These are phyloP conservation scores for Lagerstroemia fauriei DNA, from an alignment of 441 rosid genomes.

Conservation along the genomic window DNA sequence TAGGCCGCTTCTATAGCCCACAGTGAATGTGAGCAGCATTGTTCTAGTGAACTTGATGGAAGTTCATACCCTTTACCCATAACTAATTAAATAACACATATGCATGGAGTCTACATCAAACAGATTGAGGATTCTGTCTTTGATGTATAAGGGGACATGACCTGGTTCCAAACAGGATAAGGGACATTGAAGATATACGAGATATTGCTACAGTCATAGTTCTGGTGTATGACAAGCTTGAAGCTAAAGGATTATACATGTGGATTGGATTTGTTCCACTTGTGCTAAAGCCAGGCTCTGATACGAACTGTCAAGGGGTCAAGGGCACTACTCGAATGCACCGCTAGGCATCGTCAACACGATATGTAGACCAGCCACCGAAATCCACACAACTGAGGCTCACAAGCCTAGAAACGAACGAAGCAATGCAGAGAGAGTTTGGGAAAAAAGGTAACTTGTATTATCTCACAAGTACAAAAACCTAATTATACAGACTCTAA, in stretches of 20 bases:
- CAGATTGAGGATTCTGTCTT: background rate
- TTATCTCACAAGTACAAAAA: too few species aligned
- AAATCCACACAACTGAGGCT: too few species aligned
- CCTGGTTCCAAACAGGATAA: conserved; percentile 6
- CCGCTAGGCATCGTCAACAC: too few species aligned
- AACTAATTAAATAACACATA: background rate
- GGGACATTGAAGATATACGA: conserved; percentile 6
- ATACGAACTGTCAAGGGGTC: too few species aligned
- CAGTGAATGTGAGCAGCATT: conserved; percentile 17
- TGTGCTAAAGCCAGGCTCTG: too few species aligned
- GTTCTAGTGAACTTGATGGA: background rate
- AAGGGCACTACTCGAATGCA: too few species aligned
- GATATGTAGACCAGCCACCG: too few species aligned
- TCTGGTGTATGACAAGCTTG: conserved; percentile 15
- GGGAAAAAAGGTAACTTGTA: too few species aligned
- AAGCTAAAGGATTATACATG: conserved; percentile 20
- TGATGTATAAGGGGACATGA: conserved; percentile 4
- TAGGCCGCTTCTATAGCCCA: conserved; percentile 15
- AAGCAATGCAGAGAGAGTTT: too few species aligned
- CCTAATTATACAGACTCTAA: too few species aligned
- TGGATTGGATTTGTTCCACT: too few species aligned
- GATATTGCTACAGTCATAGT: conserved; percentile 21
- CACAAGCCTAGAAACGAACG: too few species aligned
- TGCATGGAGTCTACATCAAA: background rate
- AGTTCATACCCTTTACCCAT: background rate